These are phyloP conservation scores for Kodamaea nitidulidarum DNA, from an alignment of 805 yeast genomes.

Conservation along the genomic window DNA sequence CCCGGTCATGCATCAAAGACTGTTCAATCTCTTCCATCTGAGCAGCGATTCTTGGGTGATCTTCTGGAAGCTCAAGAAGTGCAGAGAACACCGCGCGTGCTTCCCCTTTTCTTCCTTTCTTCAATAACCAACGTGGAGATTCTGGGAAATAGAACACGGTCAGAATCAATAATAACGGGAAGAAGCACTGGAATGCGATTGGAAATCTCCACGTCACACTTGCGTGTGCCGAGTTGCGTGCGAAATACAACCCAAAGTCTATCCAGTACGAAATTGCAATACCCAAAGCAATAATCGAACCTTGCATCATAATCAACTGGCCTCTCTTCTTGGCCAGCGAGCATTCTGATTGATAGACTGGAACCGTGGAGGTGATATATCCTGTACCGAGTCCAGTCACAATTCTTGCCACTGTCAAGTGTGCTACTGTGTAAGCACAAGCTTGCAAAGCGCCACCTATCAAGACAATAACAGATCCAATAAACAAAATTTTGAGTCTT, in stretches of 20 bases:
- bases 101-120: conserved; percentile 19
- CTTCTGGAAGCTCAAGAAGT: conserved; percentile 8
- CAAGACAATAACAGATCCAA: conserved; percentile 18
- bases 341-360: conserved; percentile 12
- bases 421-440: conserved; percentile 18
- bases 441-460: conserved; percentile 24
- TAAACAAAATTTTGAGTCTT: conserved; percentile 18
- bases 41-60: conserved; percentile 11
- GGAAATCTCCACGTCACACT: conserved; percentile 11
- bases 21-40: conserved; percentile 18
- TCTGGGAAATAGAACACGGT: conserved; percentile 31
- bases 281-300: conserved; percentile 6
- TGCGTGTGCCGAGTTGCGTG: conserved; percentile 14
- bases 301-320: conserved; percentile 22
- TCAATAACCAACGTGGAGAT: conserved; percentile 29
- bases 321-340: conserved; percentile 5
- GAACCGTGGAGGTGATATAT: conserved; percentile 12
- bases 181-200: conserved; percentile 3
- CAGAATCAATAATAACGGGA: conserved; percentile 3
- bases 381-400: conserved; percentile 6
- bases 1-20: conserved; percentile 13
- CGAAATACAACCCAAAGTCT: conserved; percentile 8
- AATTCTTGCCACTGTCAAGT: conserved; percentile 16
- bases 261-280: conserved; percentile 12
- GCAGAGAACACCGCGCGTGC: conserved; percentile 16